phyloP scores from a whole-genome alignment of 139 green algal genomes.

The Chlamydomonas schloesseri region DNA sequence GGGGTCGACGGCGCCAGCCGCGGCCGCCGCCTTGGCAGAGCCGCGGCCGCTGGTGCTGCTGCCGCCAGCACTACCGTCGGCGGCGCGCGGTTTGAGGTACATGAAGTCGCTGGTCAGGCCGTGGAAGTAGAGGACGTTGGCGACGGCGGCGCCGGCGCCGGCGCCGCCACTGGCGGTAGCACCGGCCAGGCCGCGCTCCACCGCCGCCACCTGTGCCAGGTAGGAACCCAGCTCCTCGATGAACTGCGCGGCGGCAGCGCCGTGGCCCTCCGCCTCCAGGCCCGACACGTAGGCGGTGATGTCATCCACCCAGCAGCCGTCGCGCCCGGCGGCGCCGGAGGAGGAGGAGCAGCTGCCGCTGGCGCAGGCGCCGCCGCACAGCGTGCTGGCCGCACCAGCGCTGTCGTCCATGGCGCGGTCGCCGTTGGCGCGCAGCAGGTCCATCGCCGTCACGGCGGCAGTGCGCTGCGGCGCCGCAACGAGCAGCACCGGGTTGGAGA shows the following conservation, averaged over 20 bases:
- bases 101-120: constrained; percentile 12
- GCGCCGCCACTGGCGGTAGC: neutral
- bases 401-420: too few relatives aligned
- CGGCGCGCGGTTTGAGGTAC: constrained; percentile 21
- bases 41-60: too few relatives aligned
- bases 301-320: neutral
- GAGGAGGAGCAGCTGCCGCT: too few relatives aligned
- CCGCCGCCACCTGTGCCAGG: constrained; percentile 14
- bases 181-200: neutral
- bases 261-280: constrained; percentile 11
- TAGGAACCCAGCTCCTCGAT: constrained; percentile 24
- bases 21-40: neutral
- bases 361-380: too few relatives aligned
- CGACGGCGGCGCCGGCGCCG: neutral
- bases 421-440: neutral
- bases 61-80: too few relatives aligned
- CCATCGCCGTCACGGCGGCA: neutral
- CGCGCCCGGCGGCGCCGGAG: neutral
- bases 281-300: neutral
- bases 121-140: constrained; percentile 34
- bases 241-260: constrained; percentile 1
- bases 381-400: too few relatives aligned
- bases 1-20: neutral
- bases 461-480: neutral
- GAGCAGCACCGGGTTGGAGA: constrained; percentile 8